Evolutionary conservation across 805 yeast species (phyloP), one percentile per base, ranked within the genome.

Genomic region (Candida wancherniae): DNA sequence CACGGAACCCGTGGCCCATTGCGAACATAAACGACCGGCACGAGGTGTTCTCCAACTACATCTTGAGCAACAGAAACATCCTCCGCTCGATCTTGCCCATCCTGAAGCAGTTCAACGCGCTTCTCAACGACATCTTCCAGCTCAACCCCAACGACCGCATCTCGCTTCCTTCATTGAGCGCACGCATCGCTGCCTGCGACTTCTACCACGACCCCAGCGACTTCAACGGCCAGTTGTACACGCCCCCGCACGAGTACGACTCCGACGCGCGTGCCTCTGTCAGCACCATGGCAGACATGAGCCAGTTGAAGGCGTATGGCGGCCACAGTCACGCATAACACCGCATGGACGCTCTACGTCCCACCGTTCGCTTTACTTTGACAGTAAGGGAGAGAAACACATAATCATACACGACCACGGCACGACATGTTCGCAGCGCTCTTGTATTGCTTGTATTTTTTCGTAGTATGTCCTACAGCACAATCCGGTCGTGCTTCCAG

Each of bases 1-100:
- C 84, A 24, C 71, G 94, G 53, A 88, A 87, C 48, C 95, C 96
- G 17, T 87, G 96, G 96, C 73, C 84, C 29, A 77, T 80, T 44
- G 94, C 95, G 8, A 71, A 80, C 31, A 61, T 75, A 22, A 51
- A 49, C 8, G 70, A 71, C 25, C 86, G 80, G 17, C 56, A 54
- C 24, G 57, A 55, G 24, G 69, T 94, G 0, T 87, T 82, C 57
- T 63, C 63, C 37, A 78, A 77, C 15, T 88, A 71, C 54, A 63
- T 75, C 20, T 61, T 69, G 28, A 74, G 77, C 40, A 68, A 75
- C 9, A 37, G 42, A 25, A 48, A 56, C 8, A 69, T 85, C 4
- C 61, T 87, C 33, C 57, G 67, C 48, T 69, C 73, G 33, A 85
- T 87, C 18, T 60, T 87, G 41, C 94, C 95, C 22, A 71, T 87